phyloP scores from a whole-genome alignment of 768 basidiomycete genomes.

The Grammothele lineata region DNA sequence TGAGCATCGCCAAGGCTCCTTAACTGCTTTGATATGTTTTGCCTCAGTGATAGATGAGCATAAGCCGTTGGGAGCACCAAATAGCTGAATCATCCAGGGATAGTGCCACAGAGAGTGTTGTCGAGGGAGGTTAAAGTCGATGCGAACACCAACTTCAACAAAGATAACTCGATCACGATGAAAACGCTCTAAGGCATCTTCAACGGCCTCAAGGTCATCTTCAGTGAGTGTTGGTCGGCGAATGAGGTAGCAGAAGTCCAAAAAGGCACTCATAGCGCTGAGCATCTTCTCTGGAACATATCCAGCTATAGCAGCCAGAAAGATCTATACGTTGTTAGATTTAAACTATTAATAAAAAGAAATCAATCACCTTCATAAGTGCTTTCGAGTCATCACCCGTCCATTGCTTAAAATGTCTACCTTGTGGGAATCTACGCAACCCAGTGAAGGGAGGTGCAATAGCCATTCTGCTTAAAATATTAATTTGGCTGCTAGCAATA shows the following conservation, averaged over 20 bases:
- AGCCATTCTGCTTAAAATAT: slow-evolving; percentile 10
- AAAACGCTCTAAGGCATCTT: slow-evolving; percentile 13
- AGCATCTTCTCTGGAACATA: slow-evolving; percentile 16
- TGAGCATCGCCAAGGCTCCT: slow-evolving; percentile 22
- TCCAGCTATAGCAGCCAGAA: slow-evolving; percentile 19
- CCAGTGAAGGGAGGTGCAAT: slow-evolving; percentile 16
- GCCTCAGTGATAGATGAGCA: slow-evolving; percentile 27
- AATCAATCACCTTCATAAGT: slow-evolving; percentile 21
- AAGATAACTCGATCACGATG: slow-evolving; percentile 16
- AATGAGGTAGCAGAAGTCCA: slow-evolving; percentile 25
- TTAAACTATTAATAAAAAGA: not conserved
- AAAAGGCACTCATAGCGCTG: slow-evolving; percentile 9
- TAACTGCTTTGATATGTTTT: slow-evolving; percentile 24
- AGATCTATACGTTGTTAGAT: slow-evolving; percentile 16
- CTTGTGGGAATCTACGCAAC: slow-evolving; percentile 19
- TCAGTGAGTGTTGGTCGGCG: slow-evolving; percentile 2
- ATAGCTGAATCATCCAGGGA: slow-evolving; percentile 10
- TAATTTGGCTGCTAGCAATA: too few species aligned
- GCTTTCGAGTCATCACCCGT: slow-evolving; percentile 26
- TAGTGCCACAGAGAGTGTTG: slow-evolving; percentile 21
- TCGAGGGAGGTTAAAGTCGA: slow-evolving; percentile 11
- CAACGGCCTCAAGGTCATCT: slow-evolving; percentile 2
- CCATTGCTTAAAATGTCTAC: slow-evolving; percentile 25
- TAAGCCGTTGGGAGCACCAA: slow-evolving; percentile 24
- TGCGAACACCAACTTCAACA: slow-evolving; percentile 8